Evolutionary conservation across 768 basidiomycete species (phyloP).

Genomic region (Lactifluus subvellereus): DNA sequence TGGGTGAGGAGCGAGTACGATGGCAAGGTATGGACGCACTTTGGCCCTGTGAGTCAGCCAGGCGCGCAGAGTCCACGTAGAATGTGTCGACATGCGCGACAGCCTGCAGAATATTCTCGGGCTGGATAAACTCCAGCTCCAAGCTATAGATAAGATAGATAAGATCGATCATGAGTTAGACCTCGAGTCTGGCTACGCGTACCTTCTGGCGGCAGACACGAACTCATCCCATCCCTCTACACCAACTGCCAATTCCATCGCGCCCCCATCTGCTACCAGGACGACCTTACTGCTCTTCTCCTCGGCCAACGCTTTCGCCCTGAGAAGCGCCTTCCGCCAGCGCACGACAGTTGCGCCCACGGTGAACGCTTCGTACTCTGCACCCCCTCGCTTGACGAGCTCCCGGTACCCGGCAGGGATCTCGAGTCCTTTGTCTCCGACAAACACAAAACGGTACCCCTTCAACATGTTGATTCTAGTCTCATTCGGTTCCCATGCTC

Average conservation of each 20-base stretch:
- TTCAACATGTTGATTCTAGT: conserved; percentile 51
- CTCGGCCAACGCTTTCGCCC: conserved; percentile 43
- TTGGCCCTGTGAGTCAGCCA: conserved; percentile 24
- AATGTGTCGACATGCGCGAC: conserved; percentile 37
- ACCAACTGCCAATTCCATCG: conserved; percentile 48
- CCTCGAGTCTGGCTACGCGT: conserved; percentile 10
- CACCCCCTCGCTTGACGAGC: conserved; percentile 51
- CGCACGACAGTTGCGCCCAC: conserved; percentile 43
- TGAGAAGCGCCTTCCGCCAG: conserved; percentile 47
- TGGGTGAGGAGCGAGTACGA: neutral
- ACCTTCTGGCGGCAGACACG: conserved; percentile 48
- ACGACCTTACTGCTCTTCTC: conserved; percentile 32
- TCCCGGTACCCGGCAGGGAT: conserved; percentile 45
- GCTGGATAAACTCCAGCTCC: conserved; percentile 39
- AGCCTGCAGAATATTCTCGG: conserved; percentile 48
- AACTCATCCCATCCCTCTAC: conserved; percentile 50
- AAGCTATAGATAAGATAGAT: conserved; percentile 29
- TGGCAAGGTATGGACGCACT: conserved; percentile 3
- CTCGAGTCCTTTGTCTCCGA: conserved; percentile 51
- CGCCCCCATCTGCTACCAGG: conserved; percentile 46
- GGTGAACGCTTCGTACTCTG: conserved; percentile 57
- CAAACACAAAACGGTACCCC: conserved; percentile 51
- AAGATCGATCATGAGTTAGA: neutral
- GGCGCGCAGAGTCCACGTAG: conserved; percentile 35
- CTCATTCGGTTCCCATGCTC: conserved; percentile 65